Conservation (phyloP, 1,284 basidiomycete species). For the Ceratobasidium sp. region DNA sequence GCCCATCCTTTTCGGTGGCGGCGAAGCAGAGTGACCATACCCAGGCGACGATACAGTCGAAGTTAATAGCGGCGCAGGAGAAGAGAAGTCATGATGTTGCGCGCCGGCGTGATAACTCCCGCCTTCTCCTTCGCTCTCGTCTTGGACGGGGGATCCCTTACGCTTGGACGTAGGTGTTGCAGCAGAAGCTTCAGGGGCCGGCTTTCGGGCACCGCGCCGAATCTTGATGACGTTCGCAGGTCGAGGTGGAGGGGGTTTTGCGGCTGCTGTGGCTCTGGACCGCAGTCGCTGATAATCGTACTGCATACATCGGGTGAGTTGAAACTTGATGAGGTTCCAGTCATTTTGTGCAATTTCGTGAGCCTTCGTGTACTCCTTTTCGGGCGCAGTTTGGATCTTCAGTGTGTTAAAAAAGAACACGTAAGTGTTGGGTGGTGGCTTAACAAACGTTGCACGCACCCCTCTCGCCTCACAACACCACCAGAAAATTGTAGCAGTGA, state of each 20-base stretch:
- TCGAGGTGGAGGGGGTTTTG: constrained; percentile 36
- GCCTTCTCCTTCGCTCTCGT: constrained; percentile 20
- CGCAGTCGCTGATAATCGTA: constrained; percentile 43
- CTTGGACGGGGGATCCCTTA: constrained; percentile 9
- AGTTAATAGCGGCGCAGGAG: constrained; percentile 26
- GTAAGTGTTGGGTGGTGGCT: constrained; percentile 13
- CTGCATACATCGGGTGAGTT: constrained; percentile 45
- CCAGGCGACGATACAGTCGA: constrained; percentile 13
- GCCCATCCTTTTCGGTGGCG: constrained; percentile 24
- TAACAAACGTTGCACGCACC: constrained; percentile 10
- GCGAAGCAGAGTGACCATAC: constrained; percentile 12
- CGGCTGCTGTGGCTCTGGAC: constrained; percentile 7
- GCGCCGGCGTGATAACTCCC: constrained; percentile 1
- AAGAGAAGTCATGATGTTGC: constrained; percentile 3
- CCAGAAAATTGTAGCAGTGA: constrained; percentile 44
- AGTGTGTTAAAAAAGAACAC: background rate
- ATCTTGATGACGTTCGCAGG: constrained; percentile 44
- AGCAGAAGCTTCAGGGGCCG: constrained; percentile 17
- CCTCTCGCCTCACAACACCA: constrained; percentile 44
- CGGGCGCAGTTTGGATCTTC: constrained; percentile 32
- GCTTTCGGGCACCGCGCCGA: constrained; percentile 25
- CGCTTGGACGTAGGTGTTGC: constrained; percentile 26
- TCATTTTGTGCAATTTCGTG: constrained; percentile 41
- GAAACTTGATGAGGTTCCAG: constrained; percentile 44
- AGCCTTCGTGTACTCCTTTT: constrained; percentile 39